Conservation (phyloP, 768 basidiomycete species). For the Rhodotorula kratochvilovae region DNA sequence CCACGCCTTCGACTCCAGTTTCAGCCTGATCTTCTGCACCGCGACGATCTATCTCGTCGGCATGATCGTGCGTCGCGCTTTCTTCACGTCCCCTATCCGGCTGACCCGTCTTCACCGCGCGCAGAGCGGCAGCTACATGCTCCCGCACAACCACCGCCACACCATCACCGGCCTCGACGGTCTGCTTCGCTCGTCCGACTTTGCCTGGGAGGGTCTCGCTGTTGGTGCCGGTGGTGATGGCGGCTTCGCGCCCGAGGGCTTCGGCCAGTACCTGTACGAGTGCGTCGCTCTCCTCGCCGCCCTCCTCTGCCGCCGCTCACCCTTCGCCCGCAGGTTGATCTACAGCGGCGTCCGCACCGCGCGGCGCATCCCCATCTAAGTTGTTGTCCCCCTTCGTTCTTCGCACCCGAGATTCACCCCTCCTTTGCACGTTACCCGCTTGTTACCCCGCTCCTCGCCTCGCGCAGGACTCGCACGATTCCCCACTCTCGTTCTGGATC, state of each 20-base stretch:
- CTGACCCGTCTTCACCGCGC: not conserved
- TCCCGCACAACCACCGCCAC: slow-evolving; percentile 29
- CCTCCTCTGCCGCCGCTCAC: not conserved
- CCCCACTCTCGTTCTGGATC: not conserved
- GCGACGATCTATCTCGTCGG: slow-evolving; percentile 27
- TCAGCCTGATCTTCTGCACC: slow-evolving; percentile 27
- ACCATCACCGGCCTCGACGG: slow-evolving; percentile 13
- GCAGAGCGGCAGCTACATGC: slow-evolving; percentile 22
- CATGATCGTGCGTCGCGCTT: slow-evolving; percentile 14
- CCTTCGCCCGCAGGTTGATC: not conserved
- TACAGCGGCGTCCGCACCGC: slow-evolving; percentile 26
- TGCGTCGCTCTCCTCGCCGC: not conserved
- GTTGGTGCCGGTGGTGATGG: not conserved
- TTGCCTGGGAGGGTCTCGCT: slow-evolving; percentile 26
- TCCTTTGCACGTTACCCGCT: too few species aligned
- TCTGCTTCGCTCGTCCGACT: not conserved
- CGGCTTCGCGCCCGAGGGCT: slow-evolving; percentile 17
- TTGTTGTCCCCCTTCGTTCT: not conserved
- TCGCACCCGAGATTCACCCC: too few species aligned
- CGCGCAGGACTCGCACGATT: too few species aligned
- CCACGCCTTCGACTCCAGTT: slow-evolving; percentile 24
- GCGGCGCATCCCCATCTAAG: slow-evolving; percentile 20
- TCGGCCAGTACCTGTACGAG: slow-evolving; percentile 15
- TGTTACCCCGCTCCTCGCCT: too few species aligned
- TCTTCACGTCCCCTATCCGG: not conserved